Conservation (phyloP, 352 stramenopile genomes). For the Poterioochromonas sp. region DNA sequence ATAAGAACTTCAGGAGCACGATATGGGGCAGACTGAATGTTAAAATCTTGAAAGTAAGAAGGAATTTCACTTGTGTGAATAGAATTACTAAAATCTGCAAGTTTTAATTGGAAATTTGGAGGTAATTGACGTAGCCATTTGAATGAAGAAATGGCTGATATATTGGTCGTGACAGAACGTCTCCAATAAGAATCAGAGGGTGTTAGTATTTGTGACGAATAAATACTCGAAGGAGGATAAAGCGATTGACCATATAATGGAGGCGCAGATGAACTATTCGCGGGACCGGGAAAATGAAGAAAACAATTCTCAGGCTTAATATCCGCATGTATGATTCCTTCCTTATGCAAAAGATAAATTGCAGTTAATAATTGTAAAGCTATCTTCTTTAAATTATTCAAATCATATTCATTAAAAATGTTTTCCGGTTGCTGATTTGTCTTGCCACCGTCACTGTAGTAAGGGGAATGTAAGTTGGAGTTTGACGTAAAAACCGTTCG, state of each 20-base stretch:
- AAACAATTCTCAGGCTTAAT: constrained; percentile 30
- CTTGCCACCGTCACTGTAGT: too few species aligned
- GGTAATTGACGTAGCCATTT: background rate
- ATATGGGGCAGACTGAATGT: constrained; percentile 17
- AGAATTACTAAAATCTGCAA: constrained; percentile 25
- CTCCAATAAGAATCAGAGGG: background rate
- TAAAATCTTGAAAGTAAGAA: constrained; percentile 10
- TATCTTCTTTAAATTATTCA: background rate
- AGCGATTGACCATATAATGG: background rate
- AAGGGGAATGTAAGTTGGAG: too few species aligned
- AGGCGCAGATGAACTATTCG: background rate
- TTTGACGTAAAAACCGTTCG: too few species aligned
- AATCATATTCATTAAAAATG: background rate
- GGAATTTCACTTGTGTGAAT: background rate
- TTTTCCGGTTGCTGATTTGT: background rate
- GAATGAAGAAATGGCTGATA: too few species aligned
- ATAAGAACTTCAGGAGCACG: constrained; percentile 22
- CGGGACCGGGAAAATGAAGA: too few species aligned
- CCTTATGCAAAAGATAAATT: background rate
- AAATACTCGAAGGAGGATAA: too few species aligned
- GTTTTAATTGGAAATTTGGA: background rate
- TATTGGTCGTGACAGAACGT: background rate
- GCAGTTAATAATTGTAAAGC: constrained; percentile 5
- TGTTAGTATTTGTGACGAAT: too few species aligned
- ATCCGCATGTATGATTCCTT: constrained; percentile 21